phyloP scores from a whole-genome alignment of 2,329 filamentous ascomycete species.

The Grosmannia serpens region DNA sequence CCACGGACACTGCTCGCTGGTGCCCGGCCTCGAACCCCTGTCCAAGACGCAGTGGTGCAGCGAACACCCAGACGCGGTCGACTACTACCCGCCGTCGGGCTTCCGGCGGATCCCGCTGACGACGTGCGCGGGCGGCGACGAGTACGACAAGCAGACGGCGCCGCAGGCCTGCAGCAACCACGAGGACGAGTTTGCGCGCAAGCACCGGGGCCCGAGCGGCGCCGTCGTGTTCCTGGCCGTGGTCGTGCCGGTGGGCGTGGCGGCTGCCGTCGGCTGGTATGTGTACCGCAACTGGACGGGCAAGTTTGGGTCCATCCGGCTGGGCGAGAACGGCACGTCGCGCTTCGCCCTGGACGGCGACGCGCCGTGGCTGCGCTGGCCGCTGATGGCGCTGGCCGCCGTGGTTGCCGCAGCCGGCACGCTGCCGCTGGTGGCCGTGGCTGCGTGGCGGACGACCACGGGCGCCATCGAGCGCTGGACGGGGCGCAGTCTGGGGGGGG shows the following conservation, averaged over 20 bases:
- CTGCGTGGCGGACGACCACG: slow-evolving; percentile 56
- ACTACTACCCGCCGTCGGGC: slow-evolving; percentile 77
- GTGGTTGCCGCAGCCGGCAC: slow-evolving; percentile 47
- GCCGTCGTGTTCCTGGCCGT: slow-evolving; percentile 72
- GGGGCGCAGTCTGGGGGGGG: slow-evolving; percentile 3
- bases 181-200: slow-evolving; percentile 64
- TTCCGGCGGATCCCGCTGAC: slow-evolving; percentile 85
- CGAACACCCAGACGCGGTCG: slow-evolving; percentile 53
- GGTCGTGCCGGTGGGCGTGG: slow-evolving; percentile 59
- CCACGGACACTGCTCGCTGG: slow-evolving; percentile 64
- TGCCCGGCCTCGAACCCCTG: slow-evolving; percentile 56
- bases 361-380: slow-evolving; percentile 68
- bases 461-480: slow-evolving; percentile 37
- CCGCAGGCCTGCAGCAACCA: slow-evolving; percentile 62
- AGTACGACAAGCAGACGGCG: slow-evolving; percentile 57
- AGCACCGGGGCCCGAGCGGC: slow-evolving; percentile 57
- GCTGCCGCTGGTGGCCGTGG: slow-evolving; percentile 59
- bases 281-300: slow-evolving; percentile 75
- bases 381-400: slow-evolving; percentile 61
- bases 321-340: slow-evolving; percentile 53
- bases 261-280: slow-evolving; percentile 67
- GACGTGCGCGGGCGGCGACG: slow-evolving; percentile 66
- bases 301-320: slow-evolving; percentile 84
- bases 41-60: slow-evolving; percentile 39
- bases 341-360: slow-evolving; percentile 46